A percentile compares a stretch with the other conserved stretches of the same genome.
These are phyloP conservation scores for Exophiala calicioides DNA, from an alignment of 2,329 filamentous ascomycete genomes.

Conservation along the genomic window DNA sequence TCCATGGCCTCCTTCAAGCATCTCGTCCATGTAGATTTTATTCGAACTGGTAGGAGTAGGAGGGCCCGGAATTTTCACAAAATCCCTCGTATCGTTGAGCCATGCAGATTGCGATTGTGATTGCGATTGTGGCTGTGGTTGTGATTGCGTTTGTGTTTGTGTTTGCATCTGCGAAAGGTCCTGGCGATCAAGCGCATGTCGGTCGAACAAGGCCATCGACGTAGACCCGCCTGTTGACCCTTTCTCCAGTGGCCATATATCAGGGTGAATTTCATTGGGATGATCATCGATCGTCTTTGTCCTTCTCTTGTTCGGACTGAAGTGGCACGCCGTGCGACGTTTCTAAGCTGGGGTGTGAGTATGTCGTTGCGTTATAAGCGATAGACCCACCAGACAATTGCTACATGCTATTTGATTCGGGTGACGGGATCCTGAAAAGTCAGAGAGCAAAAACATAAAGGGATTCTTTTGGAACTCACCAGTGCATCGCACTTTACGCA, in stretches of 20 bases:
- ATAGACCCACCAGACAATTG: conserved; percentile 33
- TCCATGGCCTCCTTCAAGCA: conserved; percentile 5
- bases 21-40: conserved; percentile 9
- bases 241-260: background rate
- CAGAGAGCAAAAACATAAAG: background rate
- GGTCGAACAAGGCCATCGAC: background rate
- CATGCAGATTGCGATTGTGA: background rate
- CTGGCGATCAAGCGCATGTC: background rate
- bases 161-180: too few relatives aligned
- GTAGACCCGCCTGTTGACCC: background rate
- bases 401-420: conserved; percentile 27
- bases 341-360: conserved; percentile 19
- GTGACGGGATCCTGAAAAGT: conserved; percentile 2
- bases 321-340: conserved; percentile 31
- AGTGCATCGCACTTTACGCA: conserved; percentile 45
- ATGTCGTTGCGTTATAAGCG: background rate
- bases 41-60: background rate
- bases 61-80: background rate
- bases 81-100: background rate
- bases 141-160: too few relatives aligned
- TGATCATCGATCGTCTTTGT: conserved; percentile 16
- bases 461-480: conserved; percentile 32
- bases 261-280: background rate
- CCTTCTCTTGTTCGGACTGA: conserved; percentile 29
- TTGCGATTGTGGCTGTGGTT: too few relatives aligned